Evolutionary conservation across 495 filamentous ascomycete genomes (phyloP), one percentile per base, ranked within the genome.

Genomic region (Penicillium odoratum): DNA sequence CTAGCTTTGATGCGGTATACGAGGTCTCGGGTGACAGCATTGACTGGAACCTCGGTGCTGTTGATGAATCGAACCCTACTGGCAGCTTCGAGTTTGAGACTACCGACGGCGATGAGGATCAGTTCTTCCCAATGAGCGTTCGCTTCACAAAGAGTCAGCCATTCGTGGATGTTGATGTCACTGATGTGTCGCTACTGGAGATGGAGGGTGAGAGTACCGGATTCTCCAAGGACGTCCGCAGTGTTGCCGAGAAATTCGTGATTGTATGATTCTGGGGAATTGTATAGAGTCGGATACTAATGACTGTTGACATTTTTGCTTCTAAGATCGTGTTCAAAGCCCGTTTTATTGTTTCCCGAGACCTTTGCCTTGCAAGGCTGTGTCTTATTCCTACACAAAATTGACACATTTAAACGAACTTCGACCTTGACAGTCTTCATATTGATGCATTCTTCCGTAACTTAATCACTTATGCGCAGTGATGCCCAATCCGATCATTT

Each of bases 41-140:
- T 38, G 93, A 97, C 66, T 98, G 93, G 93, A 88, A 85, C 48
- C 87, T 98, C 60, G 91, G 92, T 60, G 81, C 81, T 21, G 85
- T 98, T 47, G 87, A 90, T 64, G 88, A 91, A 56, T 85, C 83
- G 25, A 95, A 95, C 67, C 69, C 86, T 2, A 90, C 81, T 26
- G 93, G 93, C 18, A 85, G 87, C 31, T 98, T 98, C 64, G 93
- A 97, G 69, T 97, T 97, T 58, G 93, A 97, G 74, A 89, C 91
- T 15, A 85, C 88, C 48, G 91, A 90, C 30, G 85, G 86, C 45
- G 79, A 83, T 61, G 93, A 97, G 71, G 85, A 87, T 53, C 92
- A 95, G 58, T 97, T 97, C 76, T 98, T 98, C 86, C 93, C 93
- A 1, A 97, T 98, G 93, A 86, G 82, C 47, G 89, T 97, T 31